Evolutionary conservation across 768 basidiomycete species (phyloP).

Genomic region (Trametes cinnabarina): DNA sequence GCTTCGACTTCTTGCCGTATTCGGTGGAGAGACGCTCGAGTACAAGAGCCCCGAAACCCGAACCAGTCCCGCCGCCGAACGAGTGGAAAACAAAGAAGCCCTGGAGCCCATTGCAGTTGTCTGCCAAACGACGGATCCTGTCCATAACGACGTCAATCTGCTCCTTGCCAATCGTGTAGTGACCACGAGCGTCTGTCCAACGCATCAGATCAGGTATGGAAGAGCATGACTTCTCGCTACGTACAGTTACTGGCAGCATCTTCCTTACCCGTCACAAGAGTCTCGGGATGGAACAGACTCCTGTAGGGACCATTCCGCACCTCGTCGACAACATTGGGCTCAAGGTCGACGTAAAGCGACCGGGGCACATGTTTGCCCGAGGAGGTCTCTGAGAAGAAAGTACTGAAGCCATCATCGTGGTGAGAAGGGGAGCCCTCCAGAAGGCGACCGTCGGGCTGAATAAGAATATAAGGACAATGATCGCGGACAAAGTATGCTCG

Average conservation of each 20-base stretch:
- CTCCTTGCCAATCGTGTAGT: slow-evolving; percentile 99
- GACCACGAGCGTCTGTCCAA: slow-evolving; percentile 86
- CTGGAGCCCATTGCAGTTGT: slow-evolving; percentile 97
- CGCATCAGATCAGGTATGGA: slow-evolving; percentile 11
- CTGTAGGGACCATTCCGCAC: slow-evolving; percentile 94
- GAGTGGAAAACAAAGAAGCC: slow-evolving; percentile 99
- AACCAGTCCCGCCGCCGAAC: slow-evolving; percentile 99
- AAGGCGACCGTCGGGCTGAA: slow-evolving; percentile 91
- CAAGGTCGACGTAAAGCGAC: slow-evolving; percentile 95
- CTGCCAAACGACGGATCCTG: slow-evolving; percentile 92
- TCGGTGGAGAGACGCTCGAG: slow-evolving; percentile 96
- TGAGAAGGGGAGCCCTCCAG: slow-evolving; percentile 70
- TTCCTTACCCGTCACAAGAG: slow-evolving; percentile 97
- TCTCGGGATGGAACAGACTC: slow-evolving; percentile 98
- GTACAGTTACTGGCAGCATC: slow-evolving; percentile 99
- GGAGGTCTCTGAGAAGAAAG: slow-evolving; percentile 98
- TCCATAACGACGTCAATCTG: slow-evolving; percentile 97
- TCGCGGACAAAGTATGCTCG: not conserved
- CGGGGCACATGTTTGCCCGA: slow-evolving; percentile 97
- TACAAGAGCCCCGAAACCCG: slow-evolving; percentile 96
- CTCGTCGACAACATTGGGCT: slow-evolving; percentile 97
- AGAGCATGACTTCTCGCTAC: slow-evolving; percentile 19
- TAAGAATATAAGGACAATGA: slow-evolving; percentile 21
- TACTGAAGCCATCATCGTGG: slow-evolving; percentile 91
- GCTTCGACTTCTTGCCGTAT: slow-evolving; percentile 99